A percentile compares a stretch with the other conserved stretches of the same genome.
Evolutionary conservation across 495 filamentous ascomycete genomes (phyloP).

Genomic region (Aspergillus nidulans): DNA sequence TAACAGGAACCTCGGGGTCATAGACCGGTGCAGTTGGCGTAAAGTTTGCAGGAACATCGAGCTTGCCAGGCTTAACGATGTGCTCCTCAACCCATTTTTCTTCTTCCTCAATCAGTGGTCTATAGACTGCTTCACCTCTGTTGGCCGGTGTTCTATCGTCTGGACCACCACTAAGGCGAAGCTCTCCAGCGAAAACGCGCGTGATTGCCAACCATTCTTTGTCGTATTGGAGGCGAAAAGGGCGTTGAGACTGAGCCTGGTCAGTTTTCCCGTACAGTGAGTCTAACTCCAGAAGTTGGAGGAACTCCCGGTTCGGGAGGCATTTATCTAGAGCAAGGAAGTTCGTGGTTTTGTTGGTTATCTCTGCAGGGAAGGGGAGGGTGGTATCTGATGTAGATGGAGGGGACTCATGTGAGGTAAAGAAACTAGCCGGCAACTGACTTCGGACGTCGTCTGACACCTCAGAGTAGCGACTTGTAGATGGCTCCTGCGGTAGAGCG

Average conservation of each 20-base stretch:
- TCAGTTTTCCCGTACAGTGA: conserved; percentile 34
- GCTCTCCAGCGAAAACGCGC: conserved; percentile 64
- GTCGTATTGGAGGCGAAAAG: conserved; percentile 67
- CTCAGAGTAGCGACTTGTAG: neutral
- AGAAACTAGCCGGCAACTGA: conserved; percentile 64
- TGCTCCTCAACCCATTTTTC: conserved; percentile 74
- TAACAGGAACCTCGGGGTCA: conserved; percentile 35
- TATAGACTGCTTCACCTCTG: conserved; percentile 62
- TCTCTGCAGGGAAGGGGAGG: conserved; percentile 42
- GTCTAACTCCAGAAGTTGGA: conserved; percentile 65
- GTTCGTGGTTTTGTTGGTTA: conserved; percentile 68
- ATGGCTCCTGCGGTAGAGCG: no score
- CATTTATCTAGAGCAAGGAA: conserved; percentile 88
- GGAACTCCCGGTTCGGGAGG: conserved; percentile 68
- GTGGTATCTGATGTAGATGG: conserved; percentile 28
- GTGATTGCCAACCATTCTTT: conserved; percentile 93
- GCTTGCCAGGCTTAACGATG: conserved; percentile 52
- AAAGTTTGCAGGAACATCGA: conserved; percentile 74
- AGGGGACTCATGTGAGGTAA: conserved; percentile 32
- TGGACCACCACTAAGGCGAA: conserved; percentile 57
- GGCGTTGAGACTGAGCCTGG: conserved; percentile 18
- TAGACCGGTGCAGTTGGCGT: conserved; percentile 68
- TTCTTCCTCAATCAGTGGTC: conserved; percentile 56
- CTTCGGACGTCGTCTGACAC: conserved; percentile 57
- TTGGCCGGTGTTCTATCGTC: conserved; percentile 42